A percentile compares a stretch with the other conserved stretches of the same genome.
Conservation (phyloP, 2,329 filamentous ascomycete genomes). For the Torrubiellomyces zombiae region DNA sequence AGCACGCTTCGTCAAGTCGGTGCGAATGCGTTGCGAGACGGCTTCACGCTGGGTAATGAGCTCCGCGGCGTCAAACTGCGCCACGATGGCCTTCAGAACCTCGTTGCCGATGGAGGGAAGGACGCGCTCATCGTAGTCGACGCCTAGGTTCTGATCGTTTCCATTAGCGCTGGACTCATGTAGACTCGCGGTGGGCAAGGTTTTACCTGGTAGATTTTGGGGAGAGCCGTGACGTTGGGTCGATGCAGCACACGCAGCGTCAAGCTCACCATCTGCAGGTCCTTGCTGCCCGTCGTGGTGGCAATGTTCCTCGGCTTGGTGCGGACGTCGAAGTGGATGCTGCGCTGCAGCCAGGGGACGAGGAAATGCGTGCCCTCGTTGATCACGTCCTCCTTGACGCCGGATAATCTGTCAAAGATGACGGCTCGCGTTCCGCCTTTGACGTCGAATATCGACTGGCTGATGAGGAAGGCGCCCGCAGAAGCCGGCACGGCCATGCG, state of each 20-base stretch:
- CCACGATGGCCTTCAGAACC: conserved; percentile 95
- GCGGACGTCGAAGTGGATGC: conserved; percentile 90
- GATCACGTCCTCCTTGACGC: conserved; percentile 82
- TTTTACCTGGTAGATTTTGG: conserved; percentile 91
- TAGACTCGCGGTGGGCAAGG: not conserved
- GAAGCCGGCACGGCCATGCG: conserved; percentile 57
- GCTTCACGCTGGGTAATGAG: conserved; percentile 98
- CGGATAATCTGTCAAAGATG: conserved; percentile 87
- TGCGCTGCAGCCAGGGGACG: conserved; percentile 86
- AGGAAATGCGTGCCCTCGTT: conserved; percentile 97
- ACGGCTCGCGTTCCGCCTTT: conserved; percentile 87
- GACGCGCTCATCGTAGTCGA: conserved; percentile 96
- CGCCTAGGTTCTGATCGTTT: conserved; percentile 73
- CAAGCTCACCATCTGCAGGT: conserved; percentile 98
- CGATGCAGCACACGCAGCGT: conserved; percentile 89
- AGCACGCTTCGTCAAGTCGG: conserved; percentile 81
- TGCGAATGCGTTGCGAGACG: conserved; percentile 84
- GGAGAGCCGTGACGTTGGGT: conserved; percentile 79
- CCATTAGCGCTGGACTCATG: not conserved
- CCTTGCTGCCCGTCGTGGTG: conserved; percentile 95
- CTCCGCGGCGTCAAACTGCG: conserved; percentile 96
- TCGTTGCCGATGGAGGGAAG: conserved; percentile 98
- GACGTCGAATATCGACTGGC: conserved; percentile 89
- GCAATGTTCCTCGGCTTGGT: conserved; percentile 96
- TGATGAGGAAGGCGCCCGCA: conserved; percentile 47